These are phyloP conservation scores for Lasiosphaeria ovina DNA, from an alignment of 495 filamentous ascomycete genomes.

Conservation along the genomic window DNA sequence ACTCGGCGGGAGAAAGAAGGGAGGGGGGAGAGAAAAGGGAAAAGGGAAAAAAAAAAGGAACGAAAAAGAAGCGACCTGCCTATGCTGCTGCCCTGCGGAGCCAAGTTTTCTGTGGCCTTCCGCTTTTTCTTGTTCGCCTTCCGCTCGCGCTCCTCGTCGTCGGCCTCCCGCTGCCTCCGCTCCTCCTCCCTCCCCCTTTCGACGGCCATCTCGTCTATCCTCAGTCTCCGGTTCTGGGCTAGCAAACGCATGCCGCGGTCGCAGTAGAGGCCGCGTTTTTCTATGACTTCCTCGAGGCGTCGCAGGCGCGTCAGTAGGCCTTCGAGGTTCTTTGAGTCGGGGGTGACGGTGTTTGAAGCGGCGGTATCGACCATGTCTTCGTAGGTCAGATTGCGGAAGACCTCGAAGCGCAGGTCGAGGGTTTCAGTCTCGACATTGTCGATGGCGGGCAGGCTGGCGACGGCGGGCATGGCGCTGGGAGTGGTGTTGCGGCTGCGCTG, in stretches of 20 bases:
- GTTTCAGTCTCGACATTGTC: constrained; percentile 63
- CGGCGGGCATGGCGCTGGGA: constrained; percentile 59
- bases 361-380: constrained; percentile 68
- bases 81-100: constrained; percentile 66
- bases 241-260: constrained; percentile 73
- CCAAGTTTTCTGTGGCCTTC: constrained; percentile 49
- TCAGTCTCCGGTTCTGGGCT: constrained; percentile 59
- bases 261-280: constrained; percentile 59
- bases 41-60: constrained; percentile 1
- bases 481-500: constrained; percentile 86
- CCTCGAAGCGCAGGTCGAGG: constrained; percentile 55
- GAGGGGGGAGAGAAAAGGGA: not conserved
- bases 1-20: constrained; percentile 2
- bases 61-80: constrained; percentile 49
- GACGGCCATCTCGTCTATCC: constrained; percentile 47
- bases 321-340: constrained; percentile 71
- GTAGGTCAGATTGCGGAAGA: constrained; percentile 58
- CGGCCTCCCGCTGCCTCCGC: constrained; percentile 35
- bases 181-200: constrained; percentile 42
- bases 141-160: constrained; percentile 50
- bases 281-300: constrained; percentile 62
- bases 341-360: constrained; percentile 62
- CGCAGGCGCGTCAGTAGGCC: constrained; percentile 65
- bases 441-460: constrained; percentile 48
- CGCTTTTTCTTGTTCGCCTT: constrained; percentile 58